Percentiles rank a stretch among this genome's conserved stretches.
These are phyloP conservation scores for Potentilla sterilis DNA, from an alignment of 306 rosid species.

Conservation along the genomic window DNA sequence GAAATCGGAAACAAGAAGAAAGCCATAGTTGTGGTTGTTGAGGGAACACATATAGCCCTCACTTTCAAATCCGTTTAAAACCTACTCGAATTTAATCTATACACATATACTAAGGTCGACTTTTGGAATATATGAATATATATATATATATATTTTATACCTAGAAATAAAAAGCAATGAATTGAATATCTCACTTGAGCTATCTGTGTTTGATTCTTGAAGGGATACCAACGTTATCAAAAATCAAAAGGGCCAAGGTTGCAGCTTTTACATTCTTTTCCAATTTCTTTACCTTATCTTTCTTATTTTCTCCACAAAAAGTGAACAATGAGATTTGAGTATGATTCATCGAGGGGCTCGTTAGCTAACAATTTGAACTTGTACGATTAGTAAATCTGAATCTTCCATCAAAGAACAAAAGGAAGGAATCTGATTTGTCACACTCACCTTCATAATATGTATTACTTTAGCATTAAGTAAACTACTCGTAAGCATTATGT, in stretches of 20 bases:
- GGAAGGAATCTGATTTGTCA: neutral
- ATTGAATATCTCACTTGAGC: neutral
- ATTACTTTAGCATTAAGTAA: no score
- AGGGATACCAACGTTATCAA: constrained; percentile 13
- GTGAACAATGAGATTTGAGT: neutral
- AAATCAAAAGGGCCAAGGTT: neutral
- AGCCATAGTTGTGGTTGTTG: constrained; percentile 10
- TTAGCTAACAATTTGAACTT: neutral
- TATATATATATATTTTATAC: neutral
- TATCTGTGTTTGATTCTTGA: constrained; percentile 9
- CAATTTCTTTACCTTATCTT: neutral
- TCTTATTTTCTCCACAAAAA: neutral
- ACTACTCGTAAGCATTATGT: neutral
- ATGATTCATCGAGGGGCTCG: neutral
- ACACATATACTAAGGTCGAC: neutral
- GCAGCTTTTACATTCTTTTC: constrained; percentile 8
- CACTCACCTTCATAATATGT: neutral
- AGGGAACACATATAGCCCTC: constrained; percentile 13
- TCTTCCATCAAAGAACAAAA: neutral
- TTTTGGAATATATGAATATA: neutral
- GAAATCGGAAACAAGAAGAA: neutral
- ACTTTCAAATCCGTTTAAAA: constrained; percentile 3
- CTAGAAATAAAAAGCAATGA: neutral
- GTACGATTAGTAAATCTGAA: neutral
- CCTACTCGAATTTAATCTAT: neutral